Base-by-base conservation (phyloP, 768 basidiomycete species). In the Phaeotremella skinneri region DNA sequence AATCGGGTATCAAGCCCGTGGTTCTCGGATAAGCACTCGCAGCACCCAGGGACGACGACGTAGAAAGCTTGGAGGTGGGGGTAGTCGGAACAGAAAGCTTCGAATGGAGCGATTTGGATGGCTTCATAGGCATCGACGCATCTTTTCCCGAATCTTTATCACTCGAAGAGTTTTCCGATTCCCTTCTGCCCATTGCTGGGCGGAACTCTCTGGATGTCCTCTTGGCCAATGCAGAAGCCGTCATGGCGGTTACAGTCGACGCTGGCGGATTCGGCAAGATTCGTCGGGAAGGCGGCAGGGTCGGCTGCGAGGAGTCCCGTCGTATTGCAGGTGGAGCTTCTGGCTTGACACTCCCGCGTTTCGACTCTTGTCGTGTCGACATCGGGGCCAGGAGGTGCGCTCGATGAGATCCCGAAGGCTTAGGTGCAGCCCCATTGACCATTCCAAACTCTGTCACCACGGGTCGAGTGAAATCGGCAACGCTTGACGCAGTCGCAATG, bases 21-120 rank as follows among this genome's bases (percentile, higher is more conserved):
- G 61, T 53, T 27, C 63, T 29, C 57, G 61, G 45, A 53, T 56
- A 53, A n/a, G 61, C 21, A 27, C 69, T 57, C 1, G 71, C 51
- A 6, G 72, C 66, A 14, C 68, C 68, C 2, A 74, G 53, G 2
- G 76, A 74, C 6, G 69, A 67, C 2, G 71, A 72, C 0, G 70
- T 59, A 2, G 73, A 52, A 29, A 74, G 58, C 16, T 63, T 58
- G n/a, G 58, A 47, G 5, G 49, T 27, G 7, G 53, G 47, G 27
- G 60, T 56, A 34, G 59, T 39, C 0, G 70, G 67, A 7, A 70
- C 53, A 7, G 62, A 49, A 5, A 74, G 58, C 48, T 75, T 77
- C 21, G 74, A 64, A 52, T 70, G 64, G 23, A 76, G 52, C 2
- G 70, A 70, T 57, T 72, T 67, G 1, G 65, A 69, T 0, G 70